Evolutionary conservation across 2,329 filamentous ascomycete genomes (phyloP).

Genomic region (Lachnellula hyalina): DNA sequence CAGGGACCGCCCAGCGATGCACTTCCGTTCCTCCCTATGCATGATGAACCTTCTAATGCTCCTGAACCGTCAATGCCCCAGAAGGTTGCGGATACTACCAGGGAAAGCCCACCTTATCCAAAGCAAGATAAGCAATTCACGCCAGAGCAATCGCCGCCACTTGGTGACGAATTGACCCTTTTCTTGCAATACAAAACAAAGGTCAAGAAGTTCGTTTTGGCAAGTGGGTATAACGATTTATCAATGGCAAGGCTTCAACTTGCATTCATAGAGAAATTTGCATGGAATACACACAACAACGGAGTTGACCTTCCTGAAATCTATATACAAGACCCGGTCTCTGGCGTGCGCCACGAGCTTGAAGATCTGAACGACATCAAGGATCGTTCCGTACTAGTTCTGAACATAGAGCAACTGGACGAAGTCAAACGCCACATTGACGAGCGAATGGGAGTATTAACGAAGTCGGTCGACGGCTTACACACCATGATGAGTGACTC

Average conservation of each 20-base stretch:
- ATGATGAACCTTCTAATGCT: slow-evolving; percentile 7
- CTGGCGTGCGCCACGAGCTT: slow-evolving; percentile 92
- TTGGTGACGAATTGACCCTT: slow-evolving; percentile 82
- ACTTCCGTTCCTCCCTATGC: slow-evolving; percentile 33
- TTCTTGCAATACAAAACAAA: slow-evolving; percentile 96
- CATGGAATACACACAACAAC: slow-evolving; percentile 96
- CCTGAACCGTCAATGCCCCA: slow-evolving; percentile 17
- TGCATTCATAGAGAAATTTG: slow-evolving; percentile 98
- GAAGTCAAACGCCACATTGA: slow-evolving; percentile 97
- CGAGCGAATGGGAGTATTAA: slow-evolving; percentile 77
- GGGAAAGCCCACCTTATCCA: slow-evolving; percentile 36
- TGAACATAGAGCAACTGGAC: slow-evolving; percentile 89
- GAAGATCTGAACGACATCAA: slow-evolving; percentile 92
- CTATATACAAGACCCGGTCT: slow-evolving; percentile 93
- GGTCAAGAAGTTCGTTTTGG: slow-evolving; percentile 90
- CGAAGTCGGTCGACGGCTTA: slow-evolving; percentile 78
- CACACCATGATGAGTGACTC: slow-evolving; percentile 81
- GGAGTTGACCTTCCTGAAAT: slow-evolving; percentile 92
- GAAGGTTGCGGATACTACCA: slow-evolving; percentile 1
- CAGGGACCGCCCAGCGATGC: slow-evolving; percentile 51
- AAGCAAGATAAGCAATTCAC: slow-evolving; percentile 47
- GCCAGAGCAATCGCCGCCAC: slow-evolving; percentile 61
- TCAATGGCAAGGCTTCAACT: slow-evolving; percentile 85
- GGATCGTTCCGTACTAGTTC: slow-evolving; percentile 87
- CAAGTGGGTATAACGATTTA: slow-evolving; percentile 77